A percentile compares a stretch with the other conserved stretches of the same genome.
Conservation (phyloP, 2,329 filamentous ascomycete genomes). For the Hypoxylon sp. region DNA sequence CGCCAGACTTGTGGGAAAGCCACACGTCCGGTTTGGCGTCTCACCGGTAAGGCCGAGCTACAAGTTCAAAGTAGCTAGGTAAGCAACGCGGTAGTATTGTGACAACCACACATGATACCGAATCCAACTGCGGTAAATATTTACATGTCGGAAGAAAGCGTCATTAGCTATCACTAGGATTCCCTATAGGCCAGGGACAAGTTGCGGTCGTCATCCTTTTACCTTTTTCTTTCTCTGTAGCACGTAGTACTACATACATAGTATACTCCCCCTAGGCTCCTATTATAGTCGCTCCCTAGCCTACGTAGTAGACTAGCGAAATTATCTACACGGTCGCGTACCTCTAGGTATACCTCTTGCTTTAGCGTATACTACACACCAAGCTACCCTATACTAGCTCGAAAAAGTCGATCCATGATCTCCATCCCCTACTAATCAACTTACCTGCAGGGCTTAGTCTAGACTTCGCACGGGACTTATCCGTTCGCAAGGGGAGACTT, state of each 20-base stretch:
- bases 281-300: conserved; percentile 15
- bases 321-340: conserved; percentile 10
- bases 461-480: conserved; percentile 26
- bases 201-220: conserved; percentile 17
- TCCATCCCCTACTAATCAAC: conserved; percentile 11
- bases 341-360: background rate
- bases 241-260: conserved; percentile 18
- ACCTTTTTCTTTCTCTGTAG: conserved; percentile 9
- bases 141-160: background rate
- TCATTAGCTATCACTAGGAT: conserved; percentile 6
- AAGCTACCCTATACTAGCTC: conserved; percentile 15
- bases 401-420: conserved; percentile 10
- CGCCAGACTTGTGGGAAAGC: conserved; percentile 7
- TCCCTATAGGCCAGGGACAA: conserved; percentile 27
- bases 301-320: conserved; percentile 1
- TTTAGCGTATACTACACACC: conserved; percentile 26
- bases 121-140: conserved; percentile 34
- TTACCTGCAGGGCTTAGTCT: conserved; percentile 21
- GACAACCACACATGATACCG: conserved; percentile 28
- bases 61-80: too few species aligned
- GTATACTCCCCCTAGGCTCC: too few species aligned
- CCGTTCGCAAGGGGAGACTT: conserved; percentile 37
- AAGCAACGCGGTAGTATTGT: conserved; percentile 11
- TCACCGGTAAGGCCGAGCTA: conserved; percentile 38
- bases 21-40: conserved; percentile 26